These are phyloP conservation scores for Cyberlindnera misumaiensis DNA, from an alignment of 805 yeast species.

Conservation along the genomic window DNA sequence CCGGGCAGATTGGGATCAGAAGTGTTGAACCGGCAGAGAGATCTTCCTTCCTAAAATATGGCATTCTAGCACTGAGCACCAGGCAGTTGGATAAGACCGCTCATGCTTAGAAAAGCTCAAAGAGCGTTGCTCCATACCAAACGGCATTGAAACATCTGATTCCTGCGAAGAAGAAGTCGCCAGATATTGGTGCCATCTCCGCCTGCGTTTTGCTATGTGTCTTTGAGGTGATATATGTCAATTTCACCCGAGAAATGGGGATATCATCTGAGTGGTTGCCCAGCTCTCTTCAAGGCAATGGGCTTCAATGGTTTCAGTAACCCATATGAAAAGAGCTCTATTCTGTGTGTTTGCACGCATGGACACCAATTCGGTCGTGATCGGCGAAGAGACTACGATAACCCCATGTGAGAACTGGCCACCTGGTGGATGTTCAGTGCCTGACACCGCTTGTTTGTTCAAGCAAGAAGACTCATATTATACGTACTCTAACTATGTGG, in stretches of 20 bases:
- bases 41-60: slow-evolving; percentile 25
- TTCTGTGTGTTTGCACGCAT: slow-evolving; percentile 40
- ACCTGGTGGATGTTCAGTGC: slow-evolving; percentile 20
- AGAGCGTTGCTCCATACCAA: slow-evolving; percentile 27
- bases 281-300: slow-evolving; percentile 30
- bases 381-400: slow-evolving; percentile 32
- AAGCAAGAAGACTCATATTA: too few species aligned
- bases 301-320: slow-evolving; percentile 32
- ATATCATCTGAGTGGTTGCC: slow-evolving; percentile 33
- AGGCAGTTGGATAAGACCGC: slow-evolving; percentile 27
- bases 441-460: slow-evolving; percentile 23
- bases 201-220: slow-evolving; percentile 36
- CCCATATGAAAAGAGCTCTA: slow-evolving; percentile 29
- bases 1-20: slow-evolving; percentile 28
- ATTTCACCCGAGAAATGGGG: slow-evolving; percentile 33
- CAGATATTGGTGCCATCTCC: slow-evolving; percentile 25
- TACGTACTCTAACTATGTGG: slow-evolving; percentile 36
- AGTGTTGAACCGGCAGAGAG: slow-evolving; percentile 34
- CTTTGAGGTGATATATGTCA: slow-evolving; percentile 37
- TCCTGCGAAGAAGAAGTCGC: slow-evolving; percentile 28
- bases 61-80: slow-evolving; percentile 29
- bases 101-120: slow-evolving; percentile 21
- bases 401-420: slow-evolving; percentile 31
- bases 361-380: slow-evolving; percentile 32
- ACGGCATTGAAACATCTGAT: slow-evolving; percentile 28